phyloP scores from a whole-genome alignment of 768 basidiomycete genomes.

The Mycena capillaripes region DNA sequence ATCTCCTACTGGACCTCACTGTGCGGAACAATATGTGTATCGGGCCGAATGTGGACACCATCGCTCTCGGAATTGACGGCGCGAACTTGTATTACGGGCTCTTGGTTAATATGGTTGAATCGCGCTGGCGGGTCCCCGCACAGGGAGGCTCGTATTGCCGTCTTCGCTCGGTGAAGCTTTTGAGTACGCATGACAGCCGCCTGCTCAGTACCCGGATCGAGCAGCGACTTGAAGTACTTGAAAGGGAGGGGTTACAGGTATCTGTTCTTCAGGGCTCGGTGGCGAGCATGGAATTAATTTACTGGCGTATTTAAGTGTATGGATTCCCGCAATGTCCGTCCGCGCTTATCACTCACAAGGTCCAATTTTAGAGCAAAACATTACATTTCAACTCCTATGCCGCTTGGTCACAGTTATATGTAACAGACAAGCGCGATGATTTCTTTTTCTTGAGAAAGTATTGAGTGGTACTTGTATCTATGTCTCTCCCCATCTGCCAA shows the following conservation, averaged over 20 bases:
- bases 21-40: background rate
- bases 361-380: too few relatives aligned
- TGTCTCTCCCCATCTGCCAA: too few relatives aligned
- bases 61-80: background rate
- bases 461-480: too few relatives aligned
- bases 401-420: too few relatives aligned
- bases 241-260: background rate
- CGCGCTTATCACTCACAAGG: too few relatives aligned
- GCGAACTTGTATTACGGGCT: background rate
- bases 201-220: too few relatives aligned
- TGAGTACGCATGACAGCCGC: background rate
- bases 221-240: background rate
- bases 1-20: background rate
- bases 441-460: too few relatives aligned
- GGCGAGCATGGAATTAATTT: background rate
- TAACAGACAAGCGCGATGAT: too few relatives aligned
- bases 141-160: slow-evolving; percentile 12
- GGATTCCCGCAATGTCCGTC: too few relatives aligned
- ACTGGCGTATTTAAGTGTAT: slow-evolving; percentile 9
- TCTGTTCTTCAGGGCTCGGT: background rate
- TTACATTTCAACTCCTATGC: too few relatives aligned
- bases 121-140: slow-evolving; percentile 19
- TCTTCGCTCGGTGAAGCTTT: slow-evolving; percentile 16
- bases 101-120: slow-evolving; percentile 15
- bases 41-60: slow-evolving; percentile 4